Evolutionary conservation across 2,329 filamentous ascomycete genomes (phyloP).

Genomic region (Diaporthe batatas): DNA sequence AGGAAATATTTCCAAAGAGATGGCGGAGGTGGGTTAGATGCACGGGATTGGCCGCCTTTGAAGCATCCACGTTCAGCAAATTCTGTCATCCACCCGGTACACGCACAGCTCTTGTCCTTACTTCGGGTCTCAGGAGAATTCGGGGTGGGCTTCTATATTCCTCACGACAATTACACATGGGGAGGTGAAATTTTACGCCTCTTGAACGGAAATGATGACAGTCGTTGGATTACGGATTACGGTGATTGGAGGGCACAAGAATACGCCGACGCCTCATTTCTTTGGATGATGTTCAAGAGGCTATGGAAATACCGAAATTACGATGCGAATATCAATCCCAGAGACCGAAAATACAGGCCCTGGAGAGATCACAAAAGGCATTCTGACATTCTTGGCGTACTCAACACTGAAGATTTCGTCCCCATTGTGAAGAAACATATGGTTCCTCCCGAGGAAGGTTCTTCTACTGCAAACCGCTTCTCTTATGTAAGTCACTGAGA

Average conservation of each 20-base stretch:
- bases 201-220: too few species aligned
- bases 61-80: too few species aligned
- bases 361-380: too few species aligned
- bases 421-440: neutral
- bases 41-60: too few species aligned
- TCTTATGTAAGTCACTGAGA: neutral
- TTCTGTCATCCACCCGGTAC: neutral
- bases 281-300: neutral
- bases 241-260: neutral
- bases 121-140: neutral
- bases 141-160: fast-evolving
- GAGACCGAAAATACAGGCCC: too few species aligned
- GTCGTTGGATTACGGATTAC: neutral
- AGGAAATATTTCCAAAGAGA: neutral
- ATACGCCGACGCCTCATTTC: too few species aligned
- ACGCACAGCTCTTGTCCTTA: neutral
- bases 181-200: neutral
- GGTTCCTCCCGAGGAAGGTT: neutral
- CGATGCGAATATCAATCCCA: fast-evolving
- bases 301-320: too few species aligned
- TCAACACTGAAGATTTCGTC: too few species aligned
- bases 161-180: too few species aligned
- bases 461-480: neutral
- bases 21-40: too few species aligned
- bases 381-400: too few species aligned